Percentiles rank a stretch among this genome's conserved stretches.
Evolutionary conservation across 2,329 filamentous ascomycete species (phyloP).

Genomic region (Aureobasidium melanogenum): DNA sequence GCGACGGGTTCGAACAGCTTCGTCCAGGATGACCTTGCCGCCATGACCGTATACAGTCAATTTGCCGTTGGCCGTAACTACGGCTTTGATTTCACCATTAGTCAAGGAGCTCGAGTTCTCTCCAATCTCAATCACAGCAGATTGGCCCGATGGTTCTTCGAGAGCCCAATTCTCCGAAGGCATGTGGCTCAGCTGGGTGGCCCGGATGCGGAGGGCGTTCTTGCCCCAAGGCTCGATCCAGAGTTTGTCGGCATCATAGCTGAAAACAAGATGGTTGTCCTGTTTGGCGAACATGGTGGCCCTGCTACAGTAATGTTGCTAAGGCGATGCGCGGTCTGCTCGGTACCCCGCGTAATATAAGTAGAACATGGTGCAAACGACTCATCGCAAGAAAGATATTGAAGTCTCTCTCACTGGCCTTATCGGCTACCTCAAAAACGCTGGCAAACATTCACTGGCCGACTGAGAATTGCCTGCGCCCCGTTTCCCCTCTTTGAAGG

Average conservation of each 20-base stretch:
- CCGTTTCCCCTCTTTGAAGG: neutral
- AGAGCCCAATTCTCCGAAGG: slow-evolving; percentile 36
- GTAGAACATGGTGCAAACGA: neutral
- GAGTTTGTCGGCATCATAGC: slow-evolving; percentile 42
- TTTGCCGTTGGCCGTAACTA: slow-evolving; percentile 41
- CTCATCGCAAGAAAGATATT: neutral
- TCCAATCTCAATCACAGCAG: slow-evolving; percentile 21
- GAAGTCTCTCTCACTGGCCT: neutral
- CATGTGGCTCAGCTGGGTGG: slow-evolving; percentile 33
- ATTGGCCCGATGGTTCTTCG: slow-evolving; percentile 12
- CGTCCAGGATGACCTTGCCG: slow-evolving; percentile 41
- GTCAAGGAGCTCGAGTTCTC: slow-evolving; percentile 30
- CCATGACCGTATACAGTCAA: slow-evolving; percentile 38
- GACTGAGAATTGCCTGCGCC: neutral
- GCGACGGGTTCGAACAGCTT: slow-evolving; percentile 42
- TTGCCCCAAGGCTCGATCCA: slow-evolving; percentile 43
- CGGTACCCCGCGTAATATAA: neutral
- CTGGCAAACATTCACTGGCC: neutral
- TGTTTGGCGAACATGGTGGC: slow-evolving; percentile 31
- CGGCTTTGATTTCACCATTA: slow-evolving; percentile 43
- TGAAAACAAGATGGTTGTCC: slow-evolving; percentile 52
- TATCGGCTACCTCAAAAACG: neutral
- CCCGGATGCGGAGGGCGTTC: slow-evolving; percentile 40
- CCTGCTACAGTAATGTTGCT: neutral
- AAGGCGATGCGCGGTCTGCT: neutral